Evolutionary conservation across 495 filamentous ascomycete genomes (phyloP).

Genomic region (Cudoniella acicularis): DNA sequence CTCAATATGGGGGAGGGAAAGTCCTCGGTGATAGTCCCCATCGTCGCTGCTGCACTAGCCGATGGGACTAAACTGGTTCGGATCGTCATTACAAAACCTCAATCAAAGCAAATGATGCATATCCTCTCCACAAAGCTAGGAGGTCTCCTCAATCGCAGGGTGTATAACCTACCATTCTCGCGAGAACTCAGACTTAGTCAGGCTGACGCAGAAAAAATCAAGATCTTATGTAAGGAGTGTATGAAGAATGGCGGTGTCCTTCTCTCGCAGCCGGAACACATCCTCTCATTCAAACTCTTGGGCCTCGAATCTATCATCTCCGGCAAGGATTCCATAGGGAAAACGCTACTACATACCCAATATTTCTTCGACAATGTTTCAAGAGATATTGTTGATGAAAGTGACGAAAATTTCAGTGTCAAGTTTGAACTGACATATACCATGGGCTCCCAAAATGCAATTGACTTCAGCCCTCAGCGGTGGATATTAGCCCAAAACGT

Average conservation of each 20-base stretch:
- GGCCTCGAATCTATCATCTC: conserved; percentile 47
- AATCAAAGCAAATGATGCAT: conserved; percentile 60
- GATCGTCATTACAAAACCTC: conserved; percentile 60
- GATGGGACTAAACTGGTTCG: conserved; percentile 48
- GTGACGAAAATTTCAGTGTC: conserved; percentile 60
- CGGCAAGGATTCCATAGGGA: conserved; percentile 24
- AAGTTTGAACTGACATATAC: conserved; percentile 66
- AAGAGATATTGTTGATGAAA: conserved; percentile 61
- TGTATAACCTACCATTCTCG: conserved; percentile 64
- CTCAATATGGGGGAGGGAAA: conserved; percentile 79
- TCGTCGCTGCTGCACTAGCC: conserved; percentile 53
- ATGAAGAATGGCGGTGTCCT: conserved; percentile 46
- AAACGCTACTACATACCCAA: conserved; percentile 37
- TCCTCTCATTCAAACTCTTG: conserved; percentile 66
- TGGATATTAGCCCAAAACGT: conserved; percentile 59
- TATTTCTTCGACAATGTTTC: conserved; percentile 35
- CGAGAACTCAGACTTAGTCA: conserved; percentile 36
- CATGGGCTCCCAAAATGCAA: conserved; percentile 50
- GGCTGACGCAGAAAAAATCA: conserved; percentile 28
- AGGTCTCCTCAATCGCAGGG: conserved; percentile 50
- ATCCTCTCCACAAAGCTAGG: conserved; percentile 57
- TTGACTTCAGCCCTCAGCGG: conserved; percentile 54
- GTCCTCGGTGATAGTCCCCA: conserved; percentile 65
- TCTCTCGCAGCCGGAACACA: conserved; percentile 63
- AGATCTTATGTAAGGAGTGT: conserved; percentile 43